Base-by-base conservation (phyloP, 2,329 filamentous ascomycete species). In the Cercospora berteroae region DNA sequence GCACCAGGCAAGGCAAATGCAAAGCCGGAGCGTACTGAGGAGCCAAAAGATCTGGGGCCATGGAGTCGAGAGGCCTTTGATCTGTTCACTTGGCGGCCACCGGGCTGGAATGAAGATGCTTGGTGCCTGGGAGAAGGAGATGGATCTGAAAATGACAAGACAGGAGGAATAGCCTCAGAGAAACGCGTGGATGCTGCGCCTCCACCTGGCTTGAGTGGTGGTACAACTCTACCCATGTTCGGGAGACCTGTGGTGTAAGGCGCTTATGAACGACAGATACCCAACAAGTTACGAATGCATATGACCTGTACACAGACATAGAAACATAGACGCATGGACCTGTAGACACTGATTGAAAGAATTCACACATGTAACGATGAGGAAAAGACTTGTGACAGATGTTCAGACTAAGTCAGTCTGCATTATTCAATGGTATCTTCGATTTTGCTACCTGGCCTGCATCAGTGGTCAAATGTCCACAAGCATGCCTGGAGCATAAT, bases 11-110 rank as follows among this genome's bases (percentile, higher is more conserved):
- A 70, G 63, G 66, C 73, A 48, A 56, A 44, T 18, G 72, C 66
- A 3, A 66, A 63, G 7, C 18, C 63, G 62, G 50, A 64, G 65
- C 65, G 63, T 13, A 66, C 63, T 23, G 69, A 66, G 63, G 62
- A 83, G 66, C 80, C 82, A 9, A 81, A 82, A 3, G 86, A 85
- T 71, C 80, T 85, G 16, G 89, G 89, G 2, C 86, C 89, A 0
- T 92, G 89, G 89, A 91, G 88, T 71, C 84, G 83, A 25, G 89
- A 91, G 74, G 89, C 89, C 0, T 83, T 86, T 70, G 89, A 92
- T 75, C 74, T 92, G 57, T 85, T 92, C 69, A 87, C 86, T 73
- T 87, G 83, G 74, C 82, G 86, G 58, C 89, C 88, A 39, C 80
- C 76, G 16, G 76, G 74, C 7, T 78, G 77, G 75, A 72, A 78